Percentiles rank a stretch among this genome's conserved stretches.
Conservation (phyloP, 202 grass and related monocot species). For the Schoenoplectus tabernaemontani region DNA sequence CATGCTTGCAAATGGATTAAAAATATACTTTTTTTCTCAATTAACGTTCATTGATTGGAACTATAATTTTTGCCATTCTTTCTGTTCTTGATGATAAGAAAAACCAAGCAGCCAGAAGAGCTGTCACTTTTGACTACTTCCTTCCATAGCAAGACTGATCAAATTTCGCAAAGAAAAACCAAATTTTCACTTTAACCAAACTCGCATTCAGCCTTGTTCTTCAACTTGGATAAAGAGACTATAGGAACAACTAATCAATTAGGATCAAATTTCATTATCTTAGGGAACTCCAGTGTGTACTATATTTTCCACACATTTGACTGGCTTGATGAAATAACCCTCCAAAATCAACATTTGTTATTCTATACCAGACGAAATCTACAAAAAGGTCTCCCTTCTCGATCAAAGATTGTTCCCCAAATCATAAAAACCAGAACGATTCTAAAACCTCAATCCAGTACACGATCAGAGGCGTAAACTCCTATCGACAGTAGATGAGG, state of each 20-base stretch:
- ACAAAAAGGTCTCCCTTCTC: background rate
- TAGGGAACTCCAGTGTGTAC: background rate
- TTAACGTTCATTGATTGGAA: background rate
- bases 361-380: slow-evolving; percentile 9
- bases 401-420: background rate
- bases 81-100: background rate
- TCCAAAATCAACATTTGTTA: slow-evolving; percentile 6
- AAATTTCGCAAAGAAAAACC: background rate
- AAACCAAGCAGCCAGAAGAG: too few species aligned
- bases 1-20: background rate
- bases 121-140: too few species aligned
- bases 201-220: background rate
- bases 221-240: background rate
- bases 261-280: background rate
- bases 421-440: background rate
- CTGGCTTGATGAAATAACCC: background rate
- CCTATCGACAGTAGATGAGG: background rate
- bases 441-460: background rate
- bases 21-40: background rate
- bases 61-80: slow-evolving; percentile 1
- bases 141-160: background rate
- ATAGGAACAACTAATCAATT: background rate
- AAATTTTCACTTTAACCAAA: background rate
- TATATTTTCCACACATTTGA: slow-evolving; percentile 1
- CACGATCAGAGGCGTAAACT: slow-evolving; percentile 13